Base-by-base conservation (phyloP, 495 filamentous ascomycete genomes). In the Lophiotrema nucula region DNA sequence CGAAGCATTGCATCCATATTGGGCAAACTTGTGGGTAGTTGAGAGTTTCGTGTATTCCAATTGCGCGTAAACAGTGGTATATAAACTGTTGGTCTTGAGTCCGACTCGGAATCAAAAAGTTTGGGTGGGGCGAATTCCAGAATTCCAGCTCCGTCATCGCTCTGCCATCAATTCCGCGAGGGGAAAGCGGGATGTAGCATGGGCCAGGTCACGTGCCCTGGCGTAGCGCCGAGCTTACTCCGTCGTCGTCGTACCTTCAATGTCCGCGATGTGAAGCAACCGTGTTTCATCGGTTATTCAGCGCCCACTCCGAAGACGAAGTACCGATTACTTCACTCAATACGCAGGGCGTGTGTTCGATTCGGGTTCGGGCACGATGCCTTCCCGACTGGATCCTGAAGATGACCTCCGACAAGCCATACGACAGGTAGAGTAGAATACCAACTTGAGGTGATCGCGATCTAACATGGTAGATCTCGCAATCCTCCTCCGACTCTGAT, bases 401-500 rank as follows among this genome's bases (percentile, higher is more conserved):
- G 72, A 74, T 54, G 72, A 71, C 48, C 61, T 74, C 11, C 66
- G 53, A 12, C 44, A 52, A 12, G 62, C 72, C 0, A 71, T 73
- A 10, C 68, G 71, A 60, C 71, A 73, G 68, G 72, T 74, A 66
- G 24, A 3, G 31, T 23, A 24, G 15, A 11, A 8, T 24, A 31
- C 31, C 31, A 8, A 35, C 8, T 35, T 15, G 15, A 35, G 31
- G 31, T 8, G 31, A 15, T 1, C 10, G 27, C 18, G 19, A 38
- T 58, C 15, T 43, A 41, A 56, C n/a, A n/a, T n/a, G 0, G 11
- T 39, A 97, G 89, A 91, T 97, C 64, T 88, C 96, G 53, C 86
- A 95, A 65, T 88, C 91, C 13, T 85, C 92, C 19, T 92, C 90
- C 4, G 95, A 97, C 58, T 81, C 83, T 53, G 93, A 99, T 58